phyloP scores from a whole-genome alignment of 495 filamentous ascomycete genomes.

The Astrothelium macrocarpum region DNA sequence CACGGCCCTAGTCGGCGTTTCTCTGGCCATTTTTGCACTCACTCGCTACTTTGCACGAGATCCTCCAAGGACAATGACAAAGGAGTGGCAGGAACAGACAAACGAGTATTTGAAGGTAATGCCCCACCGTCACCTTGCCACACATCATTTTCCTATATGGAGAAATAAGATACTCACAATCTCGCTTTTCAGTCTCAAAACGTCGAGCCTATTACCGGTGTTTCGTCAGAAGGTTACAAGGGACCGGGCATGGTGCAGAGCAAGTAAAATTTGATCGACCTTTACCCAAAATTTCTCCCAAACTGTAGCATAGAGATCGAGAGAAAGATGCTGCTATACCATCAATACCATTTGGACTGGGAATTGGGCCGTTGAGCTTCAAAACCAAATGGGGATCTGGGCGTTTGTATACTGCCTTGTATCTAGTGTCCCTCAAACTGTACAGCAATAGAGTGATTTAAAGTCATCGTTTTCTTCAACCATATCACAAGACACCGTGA shows the following conservation, averaged over 20 bases:
- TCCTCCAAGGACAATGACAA: slow-evolving; percentile 76
- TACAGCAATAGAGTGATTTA: slow-evolving; percentile 4
- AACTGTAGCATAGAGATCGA: background rate
- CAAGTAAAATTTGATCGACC: slow-evolving; percentile 6
- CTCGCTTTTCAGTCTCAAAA: slow-evolving; percentile 55
- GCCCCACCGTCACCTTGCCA: slow-evolving; percentile 16
- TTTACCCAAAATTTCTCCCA: background rate
- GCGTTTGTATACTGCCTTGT: background rate
- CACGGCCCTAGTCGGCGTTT: slow-evolving; percentile 38
- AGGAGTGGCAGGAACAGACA: slow-evolving; percentile 85
- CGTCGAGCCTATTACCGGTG: slow-evolving; percentile 81
- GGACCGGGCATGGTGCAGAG: slow-evolving; percentile 81
- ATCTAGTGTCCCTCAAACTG: background rate
- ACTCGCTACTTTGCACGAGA: slow-evolving; percentile 44
- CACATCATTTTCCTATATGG: background rate
- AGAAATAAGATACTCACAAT: slow-evolving; percentile 7
- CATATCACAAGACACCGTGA: background rate
- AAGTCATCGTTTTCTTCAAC: background rate
- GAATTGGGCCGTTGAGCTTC: background rate
- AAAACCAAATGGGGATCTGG: background rate
- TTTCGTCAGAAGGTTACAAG: slow-evolving; percentile 68
- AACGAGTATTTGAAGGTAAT: slow-evolving; percentile 84
- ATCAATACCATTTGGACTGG: background rate
- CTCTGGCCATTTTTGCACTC: slow-evolving; percentile 25
- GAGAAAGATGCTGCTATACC: background rate